A percentile compares a stretch with the other conserved stretches of the same genome.
Conservation (phyloP, 352 stramenopile species). For the Globisporangium radiosum region DNA sequence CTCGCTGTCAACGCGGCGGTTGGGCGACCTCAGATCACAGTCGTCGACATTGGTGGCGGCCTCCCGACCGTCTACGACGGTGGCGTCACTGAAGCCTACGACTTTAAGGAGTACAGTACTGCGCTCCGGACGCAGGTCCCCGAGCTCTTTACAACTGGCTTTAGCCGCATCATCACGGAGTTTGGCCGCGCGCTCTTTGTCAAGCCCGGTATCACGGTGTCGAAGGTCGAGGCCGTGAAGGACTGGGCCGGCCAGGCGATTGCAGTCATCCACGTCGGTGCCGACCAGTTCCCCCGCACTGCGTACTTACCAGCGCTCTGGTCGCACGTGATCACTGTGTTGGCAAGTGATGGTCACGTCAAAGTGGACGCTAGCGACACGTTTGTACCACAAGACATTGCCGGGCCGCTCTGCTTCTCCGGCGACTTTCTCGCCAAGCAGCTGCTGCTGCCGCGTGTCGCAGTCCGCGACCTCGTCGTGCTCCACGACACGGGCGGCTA, state of each 20-base stretch:
- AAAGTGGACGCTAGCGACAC: constrained; percentile 26
- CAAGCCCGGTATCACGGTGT: constrained; percentile 84
- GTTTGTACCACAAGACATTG: constrained; percentile 78
- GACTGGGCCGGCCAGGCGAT: constrained; percentile 74
- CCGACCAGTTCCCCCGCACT: constrained; percentile 86
- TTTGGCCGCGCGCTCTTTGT: constrained; percentile 86
- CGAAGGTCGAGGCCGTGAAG: constrained; percentile 87
- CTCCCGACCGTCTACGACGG: constrained; percentile 86
- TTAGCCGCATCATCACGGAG: constrained; percentile 87
- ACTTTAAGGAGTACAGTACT: constrained; percentile 79
- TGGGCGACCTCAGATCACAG: constrained; percentile 51
- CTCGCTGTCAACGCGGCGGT: constrained; percentile 61
- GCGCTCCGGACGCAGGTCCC: constrained; percentile 60
- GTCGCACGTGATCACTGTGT: constrained; percentile 79
- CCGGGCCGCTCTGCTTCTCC: constrained; percentile 89
- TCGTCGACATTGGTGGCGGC: constrained; percentile 90
- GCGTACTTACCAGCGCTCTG: constrained; percentile 82
- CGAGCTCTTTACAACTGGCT: constrained; percentile 77
- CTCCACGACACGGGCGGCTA: constrained; percentile 87
- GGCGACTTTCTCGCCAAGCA: constrained; percentile 87
- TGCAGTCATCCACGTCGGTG: constrained; percentile 84
- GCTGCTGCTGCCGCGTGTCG: constrained; percentile 58
- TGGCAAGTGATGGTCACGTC: constrained; percentile 35
- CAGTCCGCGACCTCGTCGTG: constrained; percentile 71
- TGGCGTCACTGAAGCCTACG: constrained; percentile 51